phyloP scores from a whole-genome alignment of 305 asterid species.

The Fraxinus paxiana region DNA sequence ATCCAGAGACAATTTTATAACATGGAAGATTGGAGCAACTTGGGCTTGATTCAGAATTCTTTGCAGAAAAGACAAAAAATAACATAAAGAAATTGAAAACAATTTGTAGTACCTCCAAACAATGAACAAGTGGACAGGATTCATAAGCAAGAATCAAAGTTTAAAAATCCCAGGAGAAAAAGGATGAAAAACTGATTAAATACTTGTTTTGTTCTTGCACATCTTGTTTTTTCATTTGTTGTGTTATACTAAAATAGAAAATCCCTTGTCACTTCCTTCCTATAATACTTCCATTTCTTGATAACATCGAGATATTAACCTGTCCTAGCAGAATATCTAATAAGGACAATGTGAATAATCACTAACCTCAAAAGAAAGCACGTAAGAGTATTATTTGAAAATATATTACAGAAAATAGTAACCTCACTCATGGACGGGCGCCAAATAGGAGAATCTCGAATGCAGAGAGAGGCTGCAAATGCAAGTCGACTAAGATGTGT shows the following conservation, averaged over 20 bases:
- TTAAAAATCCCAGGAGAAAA: background rate
- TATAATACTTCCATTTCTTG: no score
- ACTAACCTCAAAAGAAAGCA: background rate
- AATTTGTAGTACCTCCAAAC: background rate
- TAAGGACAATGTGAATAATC: background rate
- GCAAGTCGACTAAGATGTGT: constrained; percentile 59
- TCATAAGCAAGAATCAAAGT: background rate
- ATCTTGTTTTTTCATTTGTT: background rate
- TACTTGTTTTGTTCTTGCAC: background rate
- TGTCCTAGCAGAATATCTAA: no score
- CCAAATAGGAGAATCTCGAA: constrained; percentile 75
- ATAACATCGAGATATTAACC: no score
- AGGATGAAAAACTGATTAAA: background rate
- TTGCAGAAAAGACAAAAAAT: background rate
- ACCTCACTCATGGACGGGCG: constrained; percentile 94
- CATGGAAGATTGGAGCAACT: constrained; percentile 19
- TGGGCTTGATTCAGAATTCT: constrained; percentile 12
- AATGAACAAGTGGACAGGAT: background rate
- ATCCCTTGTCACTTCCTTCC: background rate
- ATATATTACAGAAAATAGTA: background rate
- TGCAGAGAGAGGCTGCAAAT: constrained; percentile 80
- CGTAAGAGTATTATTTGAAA: background rate
- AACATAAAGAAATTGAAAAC: background rate
- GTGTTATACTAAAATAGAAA: background rate
- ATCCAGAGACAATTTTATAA: constrained; percentile 15